phyloP scores from a whole-genome alignment of 2,329 filamentous ascomycete species.

The Colletotrichum trifolii region DNA sequence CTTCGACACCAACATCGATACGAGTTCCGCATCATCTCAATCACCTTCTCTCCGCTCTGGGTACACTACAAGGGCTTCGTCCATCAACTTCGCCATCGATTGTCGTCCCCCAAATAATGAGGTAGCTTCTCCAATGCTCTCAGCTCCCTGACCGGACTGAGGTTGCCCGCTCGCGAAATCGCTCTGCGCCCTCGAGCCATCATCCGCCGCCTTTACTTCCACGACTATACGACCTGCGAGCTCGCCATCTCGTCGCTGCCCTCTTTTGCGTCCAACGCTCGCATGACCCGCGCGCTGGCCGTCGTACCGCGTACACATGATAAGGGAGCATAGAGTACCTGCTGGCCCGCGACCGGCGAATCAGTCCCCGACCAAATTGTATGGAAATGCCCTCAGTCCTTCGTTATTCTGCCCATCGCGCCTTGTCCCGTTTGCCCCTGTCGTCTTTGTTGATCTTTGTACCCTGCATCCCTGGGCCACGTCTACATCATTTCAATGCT shows the following conservation, averaged over 20 bases:
- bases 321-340: slow-evolving; percentile 65
- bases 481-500: slow-evolving; percentile 2
- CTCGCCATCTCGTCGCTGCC: slow-evolving; percentile 1
- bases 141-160: slow-evolving; percentile 72
- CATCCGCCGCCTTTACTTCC: slow-evolving; percentile 29
- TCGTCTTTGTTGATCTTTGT: slow-evolving; percentile 32
- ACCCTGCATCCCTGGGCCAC: slow-evolving; percentile 24
- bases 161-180: slow-evolving; percentile 40
- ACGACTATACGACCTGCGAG: not conserved
- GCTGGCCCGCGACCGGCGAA: slow-evolving; percentile 70
- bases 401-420: slow-evolving; percentile 33
- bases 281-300: slow-evolving; percentile 35
- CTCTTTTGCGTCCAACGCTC: slow-evolving; percentile 28
- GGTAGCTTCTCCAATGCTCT: slow-evolving; percentile 66
- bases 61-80: slow-evolving; percentile 8
- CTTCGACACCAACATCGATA: not conserved
- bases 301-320: slow-evolving; percentile 50
- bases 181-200: slow-evolving; percentile 29
- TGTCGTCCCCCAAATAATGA: slow-evolving; percentile 59
- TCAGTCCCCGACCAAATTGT: slow-evolving; percentile 67
- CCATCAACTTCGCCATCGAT: slow-evolving; percentile 16
- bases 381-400: slow-evolving; percentile 46
- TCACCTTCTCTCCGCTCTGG: slow-evolving; percentile 1
- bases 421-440: slow-evolving; percentile 5
- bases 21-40: slow-evolving; percentile 8